Evolutionary conservation across 768 basidiomycete genomes (phyloP).

Genomic region (Tricholoma bakamatsutake): DNA sequence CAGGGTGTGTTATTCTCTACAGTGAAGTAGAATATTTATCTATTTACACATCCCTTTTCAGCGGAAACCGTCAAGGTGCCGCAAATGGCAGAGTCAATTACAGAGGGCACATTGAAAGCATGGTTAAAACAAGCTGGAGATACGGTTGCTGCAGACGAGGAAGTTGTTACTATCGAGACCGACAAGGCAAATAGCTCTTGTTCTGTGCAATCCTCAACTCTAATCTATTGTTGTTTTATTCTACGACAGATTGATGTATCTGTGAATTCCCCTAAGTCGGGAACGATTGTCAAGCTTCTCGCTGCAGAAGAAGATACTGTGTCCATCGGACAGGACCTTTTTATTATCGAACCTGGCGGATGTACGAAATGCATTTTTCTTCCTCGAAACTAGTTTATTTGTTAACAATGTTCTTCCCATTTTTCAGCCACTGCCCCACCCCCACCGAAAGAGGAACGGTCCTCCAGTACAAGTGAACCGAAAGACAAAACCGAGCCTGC

Average conservation of each 20-base stretch:
- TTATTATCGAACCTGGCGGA: constrained; percentile 77
- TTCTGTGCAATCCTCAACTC: background rate
- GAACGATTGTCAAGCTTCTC: constrained; percentile 81
- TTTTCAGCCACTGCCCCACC: constrained; percentile 23
- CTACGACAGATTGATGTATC: constrained; percentile 84
- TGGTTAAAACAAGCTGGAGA: constrained; percentile 96
- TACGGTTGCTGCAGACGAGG: constrained; percentile 85
- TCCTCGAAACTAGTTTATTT: background rate
- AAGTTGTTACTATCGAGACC: constrained; percentile 96
- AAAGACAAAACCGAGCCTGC: constrained; percentile 40
- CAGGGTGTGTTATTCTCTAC: constrained; percentile 42
- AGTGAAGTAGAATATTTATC: background rate
- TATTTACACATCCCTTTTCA: constrained; percentile 18
- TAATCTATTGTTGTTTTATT: background rate
- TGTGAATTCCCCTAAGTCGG: constrained; percentile 87
- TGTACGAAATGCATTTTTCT: constrained; percentile 26
- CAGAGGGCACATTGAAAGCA: constrained; percentile 92
- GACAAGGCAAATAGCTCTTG: constrained; percentile 69
- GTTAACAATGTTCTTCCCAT: background rate
- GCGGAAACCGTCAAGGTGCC: constrained; percentile 92
- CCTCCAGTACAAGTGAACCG: constrained; percentile 22
- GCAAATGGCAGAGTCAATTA: constrained; percentile 97
- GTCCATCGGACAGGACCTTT: constrained; percentile 89
- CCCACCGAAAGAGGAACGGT: constrained; percentile 28
- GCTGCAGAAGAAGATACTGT: constrained; percentile 94